Base-by-base conservation (phyloP, 2,329 filamentous ascomycete genomes). In the Penicillium sp. region DNA sequence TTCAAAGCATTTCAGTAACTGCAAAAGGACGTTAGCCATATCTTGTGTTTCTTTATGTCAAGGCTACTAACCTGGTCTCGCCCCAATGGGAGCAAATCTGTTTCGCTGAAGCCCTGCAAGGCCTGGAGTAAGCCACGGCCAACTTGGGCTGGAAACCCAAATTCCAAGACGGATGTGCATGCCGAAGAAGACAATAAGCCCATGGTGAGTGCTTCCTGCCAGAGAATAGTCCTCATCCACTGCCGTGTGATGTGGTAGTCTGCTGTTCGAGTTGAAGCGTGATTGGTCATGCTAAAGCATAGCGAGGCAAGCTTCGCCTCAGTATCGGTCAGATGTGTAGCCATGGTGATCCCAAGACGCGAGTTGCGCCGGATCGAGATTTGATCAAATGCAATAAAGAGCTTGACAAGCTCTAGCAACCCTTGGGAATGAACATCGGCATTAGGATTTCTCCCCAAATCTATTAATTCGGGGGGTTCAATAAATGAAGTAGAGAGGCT, bases 161-260 rank as follows among this genome's bases (percentile, higher is more conserved):
- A 71, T 0, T 59, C 65, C 61, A 70, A 57, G 6, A 68, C 50
- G 19, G 56, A 50, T 5, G 35, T 44, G n/a, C 53, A 48, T 1
- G 65, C 58, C 7, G 58, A 53, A 8, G 68, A 70, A 7, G 68
- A 71, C 2, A 71, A 44, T 16, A 70, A 51, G 3, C 61, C 62
- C 37, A 55, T 42, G 4, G 64, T 64, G 4, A 71, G 48, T 16
- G 67, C 68, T 28, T 69, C 57, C 28, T 70, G 68, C 68, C 68
- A 71, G 19, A 71, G 55, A 8, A 71, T 71, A 1, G 63, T 69
- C 26, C 68, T 61, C 68, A 71, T 71, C 68, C 68, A 71, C 54
- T 70, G 60, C 43, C 61, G 62, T 0, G 68, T 71, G 38, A 70
- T 69, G 30, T 62, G 60, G 26, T 61, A 69, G 25, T 71, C 68